Evolutionary conservation across 164 flowering plant genomes (phyloP).

Genomic region (Piper betle): DNA sequence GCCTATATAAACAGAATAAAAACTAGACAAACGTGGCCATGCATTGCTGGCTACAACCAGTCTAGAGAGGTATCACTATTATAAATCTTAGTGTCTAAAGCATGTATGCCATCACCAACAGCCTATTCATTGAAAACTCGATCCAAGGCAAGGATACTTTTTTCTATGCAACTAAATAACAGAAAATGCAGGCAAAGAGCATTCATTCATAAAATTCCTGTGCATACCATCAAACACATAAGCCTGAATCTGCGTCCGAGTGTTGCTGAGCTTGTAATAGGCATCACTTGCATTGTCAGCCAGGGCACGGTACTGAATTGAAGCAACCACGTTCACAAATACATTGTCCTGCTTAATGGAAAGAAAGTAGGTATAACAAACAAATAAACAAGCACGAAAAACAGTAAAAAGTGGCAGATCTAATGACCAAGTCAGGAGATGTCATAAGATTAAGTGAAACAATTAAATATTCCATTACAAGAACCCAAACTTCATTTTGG

Average conservation of each 20-base stretch:
- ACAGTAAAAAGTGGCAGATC: not conserved
- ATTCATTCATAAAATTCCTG: not conserved
- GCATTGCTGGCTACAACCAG: too few relatives aligned
- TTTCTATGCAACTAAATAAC: too few relatives aligned
- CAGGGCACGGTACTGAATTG: constrained; percentile 58
- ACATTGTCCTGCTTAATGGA: constrained; percentile 56
- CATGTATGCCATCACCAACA: too few relatives aligned
- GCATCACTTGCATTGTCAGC: constrained; percentile 61
- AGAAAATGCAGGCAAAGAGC: not conserved
- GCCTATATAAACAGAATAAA: too few relatives aligned
- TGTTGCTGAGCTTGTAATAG: constrained; percentile 60
- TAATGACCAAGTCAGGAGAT: not conserved
- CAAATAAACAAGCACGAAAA: too few relatives aligned
- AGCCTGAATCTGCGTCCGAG: constrained; percentile 57
- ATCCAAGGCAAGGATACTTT: too few relatives aligned
- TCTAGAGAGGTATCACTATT: too few relatives aligned
- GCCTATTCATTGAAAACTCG: too few relatives aligned
- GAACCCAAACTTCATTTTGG: too few relatives aligned
- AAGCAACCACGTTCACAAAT: constrained; percentile 72
- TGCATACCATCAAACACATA: constrained; percentile 69
- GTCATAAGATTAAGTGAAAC: not conserved
- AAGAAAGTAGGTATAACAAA: not conserved
- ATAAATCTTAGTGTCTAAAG: too few relatives aligned
- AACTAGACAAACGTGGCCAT: too few relatives aligned
- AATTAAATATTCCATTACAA: not conserved